Conservation (phyloP, 192 early-diverging fungal genomes). For the Geosiphon pyriformis region DNA sequence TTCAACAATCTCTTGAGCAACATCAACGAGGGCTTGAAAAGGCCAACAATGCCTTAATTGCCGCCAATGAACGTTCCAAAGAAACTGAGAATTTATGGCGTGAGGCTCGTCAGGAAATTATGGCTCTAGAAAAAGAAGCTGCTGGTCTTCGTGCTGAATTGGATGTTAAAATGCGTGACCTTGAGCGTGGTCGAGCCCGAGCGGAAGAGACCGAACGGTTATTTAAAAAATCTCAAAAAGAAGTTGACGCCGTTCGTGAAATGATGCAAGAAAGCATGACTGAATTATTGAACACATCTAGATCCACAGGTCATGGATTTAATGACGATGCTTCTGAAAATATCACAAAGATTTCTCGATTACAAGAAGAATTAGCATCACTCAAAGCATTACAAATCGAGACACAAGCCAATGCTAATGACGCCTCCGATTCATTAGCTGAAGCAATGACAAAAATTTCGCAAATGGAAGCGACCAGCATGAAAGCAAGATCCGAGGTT, state of each 20-base stretch:
- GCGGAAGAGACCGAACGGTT: constrained; percentile 36
- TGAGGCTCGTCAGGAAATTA: constrained; percentile 37
- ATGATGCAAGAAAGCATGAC: constrained; percentile 42
- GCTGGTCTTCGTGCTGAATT: constrained; percentile 30
- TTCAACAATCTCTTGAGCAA: constrained; percentile 41
- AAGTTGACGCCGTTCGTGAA: constrained; percentile 32
- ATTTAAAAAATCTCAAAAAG: constrained; percentile 36
- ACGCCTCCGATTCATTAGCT: constrained; percentile 33
- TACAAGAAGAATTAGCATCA: constrained; percentile 35
- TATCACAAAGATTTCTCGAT: constrained; percentile 25
- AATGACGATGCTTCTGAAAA: constrained; percentile 4
- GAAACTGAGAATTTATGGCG: constrained; percentile 38
- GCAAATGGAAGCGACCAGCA: constrained; percentile 42
- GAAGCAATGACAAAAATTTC: constrained; percentile 40
- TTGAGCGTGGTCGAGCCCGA: constrained; percentile 32
- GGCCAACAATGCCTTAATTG: constrained; percentile 31
- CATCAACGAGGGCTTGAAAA: constrained; percentile 41
- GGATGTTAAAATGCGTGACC: constrained; percentile 34
- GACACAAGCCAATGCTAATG: constrained; percentile 25
- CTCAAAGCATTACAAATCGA: constrained; percentile 29
- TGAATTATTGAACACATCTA: constrained; percentile 28
- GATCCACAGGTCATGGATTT: constrained; percentile 23
- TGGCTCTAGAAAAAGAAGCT: constrained; percentile 30
- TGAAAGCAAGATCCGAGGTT: constrained; percentile 41
- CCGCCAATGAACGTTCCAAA: constrained; percentile 36